Conservation (phyloP, 176 grass and related monocot species). For the Luzula sylvatica region DNA sequence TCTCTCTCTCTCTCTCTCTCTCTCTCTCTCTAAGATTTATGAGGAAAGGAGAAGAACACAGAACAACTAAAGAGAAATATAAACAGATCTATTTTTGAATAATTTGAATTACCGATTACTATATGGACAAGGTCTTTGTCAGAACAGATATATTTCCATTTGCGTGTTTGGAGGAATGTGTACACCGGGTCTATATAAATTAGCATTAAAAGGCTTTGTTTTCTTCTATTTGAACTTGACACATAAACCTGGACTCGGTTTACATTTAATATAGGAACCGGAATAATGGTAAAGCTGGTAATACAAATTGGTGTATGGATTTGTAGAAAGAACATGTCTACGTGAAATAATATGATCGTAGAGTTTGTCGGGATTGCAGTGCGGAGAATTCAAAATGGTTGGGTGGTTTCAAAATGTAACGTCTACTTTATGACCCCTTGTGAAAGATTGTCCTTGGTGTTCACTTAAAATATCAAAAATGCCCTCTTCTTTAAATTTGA, state of each 20-base stretch:
- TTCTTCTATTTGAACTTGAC: not conserved
- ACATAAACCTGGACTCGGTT: not conserved
- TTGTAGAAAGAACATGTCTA: not conserved
- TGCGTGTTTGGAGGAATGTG: not conserved
- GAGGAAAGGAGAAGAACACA: not conserved
- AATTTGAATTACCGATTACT: conserved; percentile 14
- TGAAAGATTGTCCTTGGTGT: not conserved
- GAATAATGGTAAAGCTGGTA: not conserved
- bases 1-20: not conserved
- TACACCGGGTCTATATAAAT: not conserved
- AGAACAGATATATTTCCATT: not conserved
- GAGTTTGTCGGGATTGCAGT: conserved; percentile 9
- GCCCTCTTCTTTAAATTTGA: not conserved
- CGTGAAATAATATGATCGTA: not conserved
- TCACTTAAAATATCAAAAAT: not conserved
- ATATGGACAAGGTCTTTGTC: not conserved
- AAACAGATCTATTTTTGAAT: conserved; percentile 14
- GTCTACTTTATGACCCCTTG: conserved; percentile 7
- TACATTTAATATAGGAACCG: not conserved
- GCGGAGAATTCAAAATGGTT: not conserved
- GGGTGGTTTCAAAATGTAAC: conserved; percentile 16
- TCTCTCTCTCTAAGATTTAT: too few species aligned
- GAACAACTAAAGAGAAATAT: not conserved
- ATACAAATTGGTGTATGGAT: not conserved
- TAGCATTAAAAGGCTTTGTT: not conserved